These are phyloP conservation scores for Saccharomycopsis vini DNA, from an alignment of 805 yeast species.

Conservation along the genomic window DNA sequence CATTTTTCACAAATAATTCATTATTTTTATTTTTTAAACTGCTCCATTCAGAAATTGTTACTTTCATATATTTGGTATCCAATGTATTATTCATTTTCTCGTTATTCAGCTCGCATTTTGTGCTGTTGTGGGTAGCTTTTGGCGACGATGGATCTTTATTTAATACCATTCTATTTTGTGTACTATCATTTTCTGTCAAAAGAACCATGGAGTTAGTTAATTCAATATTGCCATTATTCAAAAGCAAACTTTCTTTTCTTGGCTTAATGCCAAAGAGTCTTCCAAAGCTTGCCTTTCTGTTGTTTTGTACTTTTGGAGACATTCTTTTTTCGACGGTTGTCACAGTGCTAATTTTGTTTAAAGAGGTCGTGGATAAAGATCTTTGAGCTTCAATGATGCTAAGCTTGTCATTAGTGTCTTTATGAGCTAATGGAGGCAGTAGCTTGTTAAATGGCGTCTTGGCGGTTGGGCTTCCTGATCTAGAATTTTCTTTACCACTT, in stretches of 20 bases:
- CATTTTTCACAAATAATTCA: constrained; percentile 23
- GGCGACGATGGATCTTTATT: constrained; percentile 2
- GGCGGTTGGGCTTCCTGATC: constrained; percentile 13
- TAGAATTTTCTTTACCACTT: neutral
- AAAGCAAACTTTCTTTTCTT: constrained; percentile 4
- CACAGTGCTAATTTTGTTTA: constrained; percentile 16
- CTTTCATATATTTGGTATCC: constrained; percentile 9
- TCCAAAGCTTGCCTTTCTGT: constrained; percentile 9
- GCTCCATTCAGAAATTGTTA: constrained; percentile 15
- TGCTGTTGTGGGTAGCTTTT: too few relatives aligned
- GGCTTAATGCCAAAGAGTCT: constrained; percentile 7
- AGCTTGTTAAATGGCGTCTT: neutral
- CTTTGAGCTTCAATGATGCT: constrained; percentile 9
- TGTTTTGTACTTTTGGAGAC: neutral
- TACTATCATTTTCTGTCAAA: constrained; percentile 7
- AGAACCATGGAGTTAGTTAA: constrained; percentile 16
- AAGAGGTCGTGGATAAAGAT: constrained; percentile 13
- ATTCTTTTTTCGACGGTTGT: constrained; percentile 9
- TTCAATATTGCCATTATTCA: constrained; percentile 15
- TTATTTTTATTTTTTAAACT: constrained; percentile 19
- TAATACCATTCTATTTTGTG: neutral
- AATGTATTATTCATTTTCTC: neutral
- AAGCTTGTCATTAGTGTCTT: constrained; percentile 4
- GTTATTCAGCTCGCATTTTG: neutral
- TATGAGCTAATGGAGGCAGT: neutral